phyloP scores from a whole-genome alignment of 306 rosid species.

The Trifolium dubium region DNA sequence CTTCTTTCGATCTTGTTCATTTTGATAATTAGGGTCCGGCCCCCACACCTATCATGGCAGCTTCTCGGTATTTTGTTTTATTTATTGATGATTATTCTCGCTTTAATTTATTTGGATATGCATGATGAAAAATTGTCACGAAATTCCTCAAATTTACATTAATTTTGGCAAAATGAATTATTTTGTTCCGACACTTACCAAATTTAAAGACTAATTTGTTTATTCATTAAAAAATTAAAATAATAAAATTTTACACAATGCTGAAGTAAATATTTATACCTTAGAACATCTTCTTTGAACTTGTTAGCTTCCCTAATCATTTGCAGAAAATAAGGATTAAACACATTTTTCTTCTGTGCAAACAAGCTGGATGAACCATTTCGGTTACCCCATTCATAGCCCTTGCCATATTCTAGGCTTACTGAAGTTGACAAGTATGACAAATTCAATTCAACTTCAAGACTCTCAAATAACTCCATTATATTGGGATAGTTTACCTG shows the following conservation, averaged over 20 bases:
- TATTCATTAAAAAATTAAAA: no score
- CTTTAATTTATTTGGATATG: no score
- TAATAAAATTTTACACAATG: neutral
- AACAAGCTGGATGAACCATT: conserved; percentile 79
- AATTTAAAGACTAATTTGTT: no score
- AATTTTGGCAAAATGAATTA: no score
- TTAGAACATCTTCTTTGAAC: conserved; percentile 69
- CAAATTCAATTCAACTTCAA: conserved; percentile 76
- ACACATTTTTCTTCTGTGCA: conserved; percentile 69
- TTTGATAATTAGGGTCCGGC: no score
- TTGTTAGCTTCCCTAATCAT: conserved; percentile 73
- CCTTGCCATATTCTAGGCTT: conserved; percentile 71
- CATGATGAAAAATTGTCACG: no score
- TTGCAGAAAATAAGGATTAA: conserved; percentile 75
- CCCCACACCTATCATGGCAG: no score
- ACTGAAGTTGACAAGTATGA: conserved; percentile 84
- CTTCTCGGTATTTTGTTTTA: no score
- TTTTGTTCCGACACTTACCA: no score
- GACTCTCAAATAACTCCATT: conserved; percentile 82
- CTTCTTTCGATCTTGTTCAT: no score
- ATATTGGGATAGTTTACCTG: conserved; percentile 92
- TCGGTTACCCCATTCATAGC: conserved; percentile 87
- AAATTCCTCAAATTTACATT: no score
- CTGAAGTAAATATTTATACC: conserved; percentile 51
- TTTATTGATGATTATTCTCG: no score